Evolutionary conservation across 129 eudicot genomes (phyloP), one percentile per base, ranked within the genome.

Genomic region (Dittrichia graveolens): DNA sequence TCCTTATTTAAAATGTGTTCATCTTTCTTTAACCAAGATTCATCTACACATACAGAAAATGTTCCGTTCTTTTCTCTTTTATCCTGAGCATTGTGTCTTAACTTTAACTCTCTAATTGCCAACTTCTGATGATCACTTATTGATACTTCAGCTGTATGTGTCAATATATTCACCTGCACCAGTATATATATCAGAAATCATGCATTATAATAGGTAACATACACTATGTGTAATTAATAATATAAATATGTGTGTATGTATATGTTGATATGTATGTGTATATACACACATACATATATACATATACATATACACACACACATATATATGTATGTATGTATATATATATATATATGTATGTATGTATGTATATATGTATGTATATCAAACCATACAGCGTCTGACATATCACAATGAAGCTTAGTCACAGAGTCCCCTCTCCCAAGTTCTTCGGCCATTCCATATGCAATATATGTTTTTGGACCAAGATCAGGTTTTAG

Each of bases 381-480:
- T 16, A 37, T 7, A 50, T 7, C 15, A 54, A 67, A 55, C 19
- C 92, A 66, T 89, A 94, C 99, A 70, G 99, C 99, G 84, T 94
- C 99, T 18, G 99, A 88, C 97, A 94, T 83, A 67, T 94, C 96
- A 72, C 90, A 87, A 80, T 93, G 98, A 77, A 93, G 98, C 86
- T 82, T 93, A 24, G 98, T 90, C 1, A 94, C 99, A 46, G 99
- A 94, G 73, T 94, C 96, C 66, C 99, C 99, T 79, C 97, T 83
- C 58, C 99, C 97, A 59, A 94, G 99, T 84, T 94, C 99, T 69
- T 90, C 83, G 6, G 75, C 69, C 58, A 81, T 64, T 42, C 99
- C 99, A 65, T 94, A 94, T 35, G 97, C 99, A 39, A 94, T 88
- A 54, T 94, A 94, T 12, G 97, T 90, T 85, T 94, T 94, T 55